phyloP scores from a whole-genome alignment of 78 protist species.

The Dictyostelium firmibasis region DNA sequence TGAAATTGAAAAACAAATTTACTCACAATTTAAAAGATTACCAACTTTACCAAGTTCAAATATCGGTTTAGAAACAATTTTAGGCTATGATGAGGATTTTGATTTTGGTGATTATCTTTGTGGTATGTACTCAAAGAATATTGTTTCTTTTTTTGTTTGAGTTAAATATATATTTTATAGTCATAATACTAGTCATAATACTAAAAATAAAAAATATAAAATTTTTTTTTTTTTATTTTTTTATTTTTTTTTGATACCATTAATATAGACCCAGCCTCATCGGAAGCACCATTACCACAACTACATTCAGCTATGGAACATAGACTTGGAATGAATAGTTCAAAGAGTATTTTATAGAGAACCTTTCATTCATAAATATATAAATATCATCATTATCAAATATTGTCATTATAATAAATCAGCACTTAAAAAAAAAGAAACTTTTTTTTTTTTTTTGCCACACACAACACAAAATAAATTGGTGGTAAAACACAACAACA shows the following conservation, averaged over 20 bases:
- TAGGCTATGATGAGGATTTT: conserved; percentile 70
- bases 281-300: conserved; percentile 52
- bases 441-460: too few species aligned
- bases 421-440: not conserved
- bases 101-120: conserved; percentile 57
- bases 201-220: not conserved
- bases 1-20: conserved; percentile 61
- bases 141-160: not conserved
- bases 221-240: not conserved
- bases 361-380: not conserved
- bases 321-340: conserved; percentile 14
- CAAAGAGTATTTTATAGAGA: conserved; percentile 25
- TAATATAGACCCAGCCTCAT: conserved; percentile 48
- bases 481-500: not conserved
- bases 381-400: not conserved
- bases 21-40: conserved; percentile 73
- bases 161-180: not conserved
- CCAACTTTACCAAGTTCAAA: conserved; percentile 65
- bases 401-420: not conserved
- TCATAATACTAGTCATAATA: too few species aligned
- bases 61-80: conserved; percentile 55
- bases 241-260: too few species aligned
- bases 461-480: too few species aligned
- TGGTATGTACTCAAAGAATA: not conserved
- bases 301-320: conserved; percentile 47